These are phyloP conservation scores for Trichothecium sympodiale DNA, from an alignment of 2,329 filamentous ascomycete species.

Conservation along the genomic window DNA sequence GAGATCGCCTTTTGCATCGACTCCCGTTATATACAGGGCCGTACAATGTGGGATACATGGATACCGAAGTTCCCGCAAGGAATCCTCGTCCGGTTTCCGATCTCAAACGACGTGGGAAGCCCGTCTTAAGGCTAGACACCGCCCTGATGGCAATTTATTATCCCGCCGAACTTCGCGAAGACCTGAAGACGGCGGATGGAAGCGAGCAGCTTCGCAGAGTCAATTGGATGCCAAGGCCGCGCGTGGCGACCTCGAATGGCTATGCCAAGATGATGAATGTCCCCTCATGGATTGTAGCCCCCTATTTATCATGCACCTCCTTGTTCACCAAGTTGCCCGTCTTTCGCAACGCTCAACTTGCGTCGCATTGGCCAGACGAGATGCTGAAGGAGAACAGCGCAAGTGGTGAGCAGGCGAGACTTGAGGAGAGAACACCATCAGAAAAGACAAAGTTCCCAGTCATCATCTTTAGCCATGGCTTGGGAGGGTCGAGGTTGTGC, in stretches of 20 bases:
- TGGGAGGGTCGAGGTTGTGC: slow-evolving; percentile 51
- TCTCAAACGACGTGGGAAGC: slow-evolving; percentile 26
- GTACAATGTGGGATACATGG: slow-evolving; percentile 57
- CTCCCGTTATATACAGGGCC: slow-evolving; percentile 54
- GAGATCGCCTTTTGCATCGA: slow-evolving; percentile 27
- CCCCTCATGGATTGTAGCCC: slow-evolving; percentile 34
- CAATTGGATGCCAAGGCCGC: slow-evolving; percentile 51
- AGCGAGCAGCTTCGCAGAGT: slow-evolving; percentile 35
- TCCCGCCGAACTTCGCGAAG: slow-evolving; percentile 33
- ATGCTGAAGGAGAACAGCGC: slow-evolving; percentile 22
- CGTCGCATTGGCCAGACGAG: slow-evolving; percentile 39
- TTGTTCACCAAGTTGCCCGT: slow-evolving; percentile 57
- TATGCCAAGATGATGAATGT: slow-evolving; percentile 52
- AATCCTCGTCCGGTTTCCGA: slow-evolving; percentile 26
- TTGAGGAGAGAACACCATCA: slow-evolving; percentile 9
- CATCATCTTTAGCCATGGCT: slow-evolving; percentile 55
- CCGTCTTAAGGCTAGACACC: slow-evolving; percentile 35
- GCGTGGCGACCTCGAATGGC: slow-evolving; percentile 42
- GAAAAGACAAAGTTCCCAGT: slow-evolving; percentile 43
- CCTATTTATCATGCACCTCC: slow-evolving; percentile 43
- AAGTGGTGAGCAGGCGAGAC: slow-evolving; percentile 20
- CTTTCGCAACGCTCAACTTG: slow-evolving; percentile 47
- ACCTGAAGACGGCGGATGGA: slow-evolving; percentile 14
- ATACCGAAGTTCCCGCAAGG: slow-evolving; percentile 50
- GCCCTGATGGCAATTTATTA: slow-evolving; percentile 58